phyloP scores from a whole-genome alignment of 371 early-diverging fungal species.

The Mortierella polycephala region DNA sequence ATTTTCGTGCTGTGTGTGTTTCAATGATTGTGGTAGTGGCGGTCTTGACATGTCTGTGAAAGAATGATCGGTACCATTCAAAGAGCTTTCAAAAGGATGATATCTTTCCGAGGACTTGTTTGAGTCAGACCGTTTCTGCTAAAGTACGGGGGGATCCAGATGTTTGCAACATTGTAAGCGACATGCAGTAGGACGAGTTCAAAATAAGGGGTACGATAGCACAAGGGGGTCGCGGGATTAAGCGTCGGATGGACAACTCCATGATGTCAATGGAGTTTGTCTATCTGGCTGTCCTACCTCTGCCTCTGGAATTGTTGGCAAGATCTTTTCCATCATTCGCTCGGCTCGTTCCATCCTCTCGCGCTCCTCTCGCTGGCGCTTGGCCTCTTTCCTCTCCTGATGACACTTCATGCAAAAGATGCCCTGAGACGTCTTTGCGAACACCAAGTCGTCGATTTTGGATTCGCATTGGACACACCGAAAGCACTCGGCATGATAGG shows the following conservation, averaged over 20 bases:
- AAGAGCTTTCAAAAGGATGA: not conserved
- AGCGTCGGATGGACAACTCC: not conserved
- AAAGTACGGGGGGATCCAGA: too few species aligned
- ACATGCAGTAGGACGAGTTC: too few species aligned
- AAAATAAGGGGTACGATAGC: too few species aligned
- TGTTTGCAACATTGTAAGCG: too few species aligned
- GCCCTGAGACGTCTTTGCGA: slow-evolving; percentile 81
- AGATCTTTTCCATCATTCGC: slow-evolving; percentile 32
- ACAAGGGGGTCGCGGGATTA: not conserved
- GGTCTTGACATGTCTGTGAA: not conserved
- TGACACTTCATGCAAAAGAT: slow-evolving; percentile 62
- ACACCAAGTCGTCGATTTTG: slow-evolving; percentile 81
- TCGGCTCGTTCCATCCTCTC: slow-evolving; percentile 44
- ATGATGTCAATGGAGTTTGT: not conserved
- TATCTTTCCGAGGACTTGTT: not conserved
- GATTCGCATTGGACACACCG: slow-evolving; percentile 79
- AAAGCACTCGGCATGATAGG: slow-evolving; percentile 89
- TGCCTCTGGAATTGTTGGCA: slow-evolving; percentile 46
- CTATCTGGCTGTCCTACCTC: slow-evolving; percentile 19
- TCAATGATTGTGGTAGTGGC: not conserved
- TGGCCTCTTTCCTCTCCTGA: slow-evolving; percentile 54
- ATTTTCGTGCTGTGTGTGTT: not conserved
- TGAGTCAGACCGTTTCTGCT: not conserved
- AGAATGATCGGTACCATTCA: not conserved
- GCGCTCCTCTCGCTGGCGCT: slow-evolving; percentile 51